Evolutionary conservation across 768 basidiomycete genomes (phyloP).

Genomic region (Macrolepiota albuminosa): DNA sequence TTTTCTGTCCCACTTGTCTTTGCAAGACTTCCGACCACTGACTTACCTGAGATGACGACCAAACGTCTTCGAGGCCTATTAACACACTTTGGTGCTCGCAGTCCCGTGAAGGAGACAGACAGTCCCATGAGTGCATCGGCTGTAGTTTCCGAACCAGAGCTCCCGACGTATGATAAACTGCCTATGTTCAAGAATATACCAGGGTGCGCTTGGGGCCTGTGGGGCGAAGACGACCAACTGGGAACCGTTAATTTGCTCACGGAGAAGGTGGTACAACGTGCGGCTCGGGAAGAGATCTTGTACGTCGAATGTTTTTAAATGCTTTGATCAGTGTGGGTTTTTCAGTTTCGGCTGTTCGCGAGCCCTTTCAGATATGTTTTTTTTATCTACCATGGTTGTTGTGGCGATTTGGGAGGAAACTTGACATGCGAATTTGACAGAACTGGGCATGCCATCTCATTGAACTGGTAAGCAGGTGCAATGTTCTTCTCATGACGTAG

Average conservation of each 20-base stretch:
- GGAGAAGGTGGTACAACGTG: conserved; percentile 52
- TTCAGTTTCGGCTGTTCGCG: neutral
- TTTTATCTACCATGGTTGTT: neutral
- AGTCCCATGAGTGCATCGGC: neutral
- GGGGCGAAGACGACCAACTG: conserved; percentile 61
- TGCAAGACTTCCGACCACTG: neutral
- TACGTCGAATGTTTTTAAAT: conserved; percentile 11
- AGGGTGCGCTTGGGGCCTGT: conserved; percentile 68
- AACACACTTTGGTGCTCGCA: conserved; percentile 20
- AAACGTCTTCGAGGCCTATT: conserved; percentile 26
- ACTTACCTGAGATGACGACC: conserved; percentile 21
- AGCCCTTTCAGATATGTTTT: neutral
- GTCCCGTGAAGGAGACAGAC: neutral
- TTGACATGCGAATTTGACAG: conserved; percentile 21
- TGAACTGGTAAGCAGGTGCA: conserved; percentile 53
- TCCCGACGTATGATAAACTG: conserved; percentile 34
- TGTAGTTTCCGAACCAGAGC: conserved; percentile 7
- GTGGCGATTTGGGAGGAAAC: neutral
- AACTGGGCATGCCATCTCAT: conserved; percentile 47
- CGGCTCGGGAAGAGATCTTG: conserved; percentile 54
- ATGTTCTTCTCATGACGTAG: neutral
- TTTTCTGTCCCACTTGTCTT: neutral
- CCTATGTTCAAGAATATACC: conserved; percentile 45
- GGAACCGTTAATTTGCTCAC: conserved; percentile 67
- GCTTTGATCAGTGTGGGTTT: neutral